Base-by-base conservation (phyloP, 2,329 filamentous ascomycete species). In the Fusarium penzigii region DNA sequence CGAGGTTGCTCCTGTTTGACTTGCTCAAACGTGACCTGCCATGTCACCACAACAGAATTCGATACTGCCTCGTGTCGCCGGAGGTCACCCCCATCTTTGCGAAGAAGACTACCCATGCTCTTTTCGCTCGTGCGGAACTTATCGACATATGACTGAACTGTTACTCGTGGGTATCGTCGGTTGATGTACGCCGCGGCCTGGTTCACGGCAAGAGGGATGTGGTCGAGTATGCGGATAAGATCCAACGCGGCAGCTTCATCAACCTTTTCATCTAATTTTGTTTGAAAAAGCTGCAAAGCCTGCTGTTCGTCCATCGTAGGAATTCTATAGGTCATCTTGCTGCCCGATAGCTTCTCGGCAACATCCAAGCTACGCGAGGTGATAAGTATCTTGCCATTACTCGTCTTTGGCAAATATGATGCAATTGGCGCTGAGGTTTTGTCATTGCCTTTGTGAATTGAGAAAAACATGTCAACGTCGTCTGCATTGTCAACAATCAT, bases 171-270 rank as follows among this genome's bases (percentile, higher is more conserved):
- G 6, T 29, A 34, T 9, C 61, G 53, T 3, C 55, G 51, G 3
- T 57, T 52, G 17, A 69, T 69, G 39, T 68, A 72, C 4, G 62
- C 53, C 3, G 63, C 65, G 1, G 68, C 65, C 42, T 71, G 60
- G 2, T 52, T 51, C n/a, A 71, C 65, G 0, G 69, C 67, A 0
- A 71, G 57, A 1, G 68, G 68, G 17, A 70, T 67, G 29, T 44
- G 58, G 13, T 69, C 67, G 0, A 71, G 54, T 4, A 40, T 46
- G 2, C 12, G 4, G 13, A 61, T 42, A 6, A 68, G 62, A 6
- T 62, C 12, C 5, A 20, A 2, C 5, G 54, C 46, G 10, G 46
- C 10, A 10, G 29, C 40, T 4, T 34, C 10, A 5, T 57, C 16
- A 6, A 55, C 46, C 14, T 14, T 6, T n/a, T 6, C 20, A 0